Percentiles rank a stretch among this genome's conserved stretches.
phyloP scores from a whole-genome alignment of 1,284 basidiomycete species.

The Cutaneotrichosporon sp. region DNA sequence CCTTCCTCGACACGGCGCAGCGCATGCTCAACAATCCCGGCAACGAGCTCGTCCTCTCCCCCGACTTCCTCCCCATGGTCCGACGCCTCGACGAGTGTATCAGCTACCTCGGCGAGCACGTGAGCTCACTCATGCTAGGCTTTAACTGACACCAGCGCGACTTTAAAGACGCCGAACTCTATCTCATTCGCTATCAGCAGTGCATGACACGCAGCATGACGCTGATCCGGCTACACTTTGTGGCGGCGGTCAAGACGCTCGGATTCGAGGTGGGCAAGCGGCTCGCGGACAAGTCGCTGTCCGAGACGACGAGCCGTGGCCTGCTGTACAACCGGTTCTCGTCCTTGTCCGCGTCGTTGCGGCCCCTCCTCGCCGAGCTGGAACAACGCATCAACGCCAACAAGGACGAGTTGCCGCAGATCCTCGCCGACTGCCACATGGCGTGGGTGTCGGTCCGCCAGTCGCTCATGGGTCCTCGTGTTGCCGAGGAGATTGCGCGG shows the following conservation, averaged over 20 bases:
- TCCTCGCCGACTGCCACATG: conserved; percentile 75
- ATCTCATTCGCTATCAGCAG: conserved; percentile 86
- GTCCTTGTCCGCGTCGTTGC: conserved; percentile 62
- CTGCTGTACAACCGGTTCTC: conserved; percentile 82
- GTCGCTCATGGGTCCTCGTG: conserved; percentile 60
- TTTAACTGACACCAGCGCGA: conserved; percentile 57
- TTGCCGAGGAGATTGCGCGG: conserved; percentile 72
- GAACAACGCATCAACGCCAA: conserved; percentile 62
- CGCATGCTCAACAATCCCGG: conserved; percentile 87
- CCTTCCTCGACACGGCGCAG: conserved; percentile 81
- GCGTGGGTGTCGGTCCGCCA: conserved; percentile 73
- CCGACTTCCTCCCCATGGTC: conserved; percentile 88
- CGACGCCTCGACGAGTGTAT: conserved; percentile 87
- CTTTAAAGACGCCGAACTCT: conserved; percentile 83
- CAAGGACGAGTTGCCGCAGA: conserved; percentile 67
- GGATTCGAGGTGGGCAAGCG: conserved; percentile 67
- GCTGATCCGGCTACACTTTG: conserved; percentile 88
- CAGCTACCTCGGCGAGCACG: conserved; percentile 76
- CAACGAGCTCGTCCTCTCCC: conserved; percentile 76
- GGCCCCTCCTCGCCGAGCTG: conserved; percentile 73
- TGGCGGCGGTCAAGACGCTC: conserved; percentile 69
- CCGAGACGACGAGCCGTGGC: conserved; percentile 72
- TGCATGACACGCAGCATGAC: conserved; percentile 95
- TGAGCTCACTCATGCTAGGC: conserved; percentile 49
- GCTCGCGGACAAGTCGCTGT: conserved; percentile 73